Conservation (phyloP, 1,284 basidiomycete species). For the Ustilago nuda region DNA sequence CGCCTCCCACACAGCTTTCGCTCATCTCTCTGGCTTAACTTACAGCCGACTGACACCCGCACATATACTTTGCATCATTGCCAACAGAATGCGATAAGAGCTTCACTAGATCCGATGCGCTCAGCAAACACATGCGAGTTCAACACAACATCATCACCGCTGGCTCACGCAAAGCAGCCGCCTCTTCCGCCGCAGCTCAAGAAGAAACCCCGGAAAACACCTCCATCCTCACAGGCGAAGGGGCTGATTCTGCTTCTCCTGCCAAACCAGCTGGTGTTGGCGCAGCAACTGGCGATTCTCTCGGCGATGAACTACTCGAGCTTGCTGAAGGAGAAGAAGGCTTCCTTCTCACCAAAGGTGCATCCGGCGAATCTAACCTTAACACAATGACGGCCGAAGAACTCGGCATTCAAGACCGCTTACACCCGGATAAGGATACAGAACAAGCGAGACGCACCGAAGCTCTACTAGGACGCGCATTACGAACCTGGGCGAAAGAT, state of each 20-base stretch:
- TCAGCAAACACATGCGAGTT: conserved; percentile 88
- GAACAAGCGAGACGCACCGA: conserved; percentile 40
- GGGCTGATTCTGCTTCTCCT: conserved; percentile 11
- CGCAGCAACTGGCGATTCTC: conserved; percentile 23
- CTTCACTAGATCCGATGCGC: conserved; percentile 89
- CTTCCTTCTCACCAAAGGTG: conserved; percentile 12
- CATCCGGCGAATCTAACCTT: conserved; percentile 24
- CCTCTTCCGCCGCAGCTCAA: conserved; percentile 12
- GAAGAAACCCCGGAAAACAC: conserved; percentile 43
- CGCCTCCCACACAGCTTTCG: neutral
- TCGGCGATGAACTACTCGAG: conserved; percentile 58
- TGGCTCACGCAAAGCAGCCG: conserved; percentile 40
- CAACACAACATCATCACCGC: conserved; percentile 75
- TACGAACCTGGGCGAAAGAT: conserved; percentile 43
- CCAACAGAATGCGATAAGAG: conserved; percentile 88
- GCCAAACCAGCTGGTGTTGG: conserved; percentile 13
- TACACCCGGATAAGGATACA: conserved; percentile 23
- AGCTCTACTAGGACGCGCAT: conserved; percentile 30
- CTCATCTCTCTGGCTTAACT: neutral
- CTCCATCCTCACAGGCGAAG: conserved; percentile 17
- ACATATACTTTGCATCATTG: too few species aligned
- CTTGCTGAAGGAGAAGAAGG: conserved; percentile 48
- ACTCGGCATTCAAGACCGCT: conserved; percentile 41
- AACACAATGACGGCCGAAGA: conserved; percentile 54
- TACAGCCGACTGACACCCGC: too few species aligned